Conservation (phyloP, 2,329 filamentous ascomycete genomes). For the Capronia americana region DNA sequence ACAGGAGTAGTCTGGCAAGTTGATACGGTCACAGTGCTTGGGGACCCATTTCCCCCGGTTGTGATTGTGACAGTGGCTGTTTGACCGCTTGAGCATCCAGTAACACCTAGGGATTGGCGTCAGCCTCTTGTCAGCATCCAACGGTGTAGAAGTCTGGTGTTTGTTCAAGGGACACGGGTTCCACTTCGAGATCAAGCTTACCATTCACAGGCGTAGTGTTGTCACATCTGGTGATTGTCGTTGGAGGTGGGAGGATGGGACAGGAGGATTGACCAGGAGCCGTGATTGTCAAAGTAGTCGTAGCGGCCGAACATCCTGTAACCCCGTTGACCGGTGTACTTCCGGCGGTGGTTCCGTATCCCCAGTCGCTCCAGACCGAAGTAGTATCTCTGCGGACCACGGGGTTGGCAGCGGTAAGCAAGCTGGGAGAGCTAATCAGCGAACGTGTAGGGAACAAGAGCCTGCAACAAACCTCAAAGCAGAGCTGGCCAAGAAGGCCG, state of each 20-base stretch:
- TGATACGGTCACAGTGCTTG: not conserved
- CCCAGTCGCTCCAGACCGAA: slow-evolving; percentile 6
- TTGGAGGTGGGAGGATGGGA: not conserved
- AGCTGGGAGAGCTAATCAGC: not conserved
- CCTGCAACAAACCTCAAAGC: not conserved
- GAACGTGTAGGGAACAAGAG: not conserved
- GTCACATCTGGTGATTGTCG: not conserved
- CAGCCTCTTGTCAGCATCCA: not conserved
- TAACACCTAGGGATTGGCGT: not conserved
- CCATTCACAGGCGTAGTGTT: not conserved
- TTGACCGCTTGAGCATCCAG: not conserved
- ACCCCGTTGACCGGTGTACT: not conserved
- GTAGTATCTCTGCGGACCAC: slow-evolving; percentile 5
- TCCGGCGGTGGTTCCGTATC: slow-evolving; percentile 1
- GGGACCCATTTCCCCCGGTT: not conserved
- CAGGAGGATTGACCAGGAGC: not conserved
- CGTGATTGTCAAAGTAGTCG: not conserved
- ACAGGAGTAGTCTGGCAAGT: not conserved
- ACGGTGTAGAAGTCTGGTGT: not conserved
- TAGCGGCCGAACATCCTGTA: not conserved
- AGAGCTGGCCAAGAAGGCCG: slow-evolving; percentile 7
- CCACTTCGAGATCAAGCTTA: not conserved
- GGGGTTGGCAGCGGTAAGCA: not conserved
- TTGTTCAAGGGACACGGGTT: no score
- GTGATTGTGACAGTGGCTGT: not conserved